Percentiles rank a stretch among this genome's conserved stretches.
Evolutionary conservation across 768 basidiomycete species (phyloP).

Genomic region (Mycena polygramma): DNA sequence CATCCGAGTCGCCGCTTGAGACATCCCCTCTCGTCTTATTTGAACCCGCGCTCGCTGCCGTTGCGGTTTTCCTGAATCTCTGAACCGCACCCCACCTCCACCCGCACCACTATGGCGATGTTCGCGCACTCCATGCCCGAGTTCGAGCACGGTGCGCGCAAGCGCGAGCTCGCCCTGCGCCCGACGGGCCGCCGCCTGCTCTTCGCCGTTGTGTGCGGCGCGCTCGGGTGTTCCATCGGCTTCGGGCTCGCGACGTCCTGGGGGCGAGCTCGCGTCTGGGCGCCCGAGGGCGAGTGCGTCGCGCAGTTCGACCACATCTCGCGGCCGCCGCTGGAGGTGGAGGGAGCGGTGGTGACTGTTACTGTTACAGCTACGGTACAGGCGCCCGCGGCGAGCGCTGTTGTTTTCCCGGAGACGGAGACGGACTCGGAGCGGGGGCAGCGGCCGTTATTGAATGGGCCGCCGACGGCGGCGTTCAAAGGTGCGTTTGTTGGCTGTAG

Average conservation of each 20-base stretch:
- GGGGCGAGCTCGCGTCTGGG: not conserved
- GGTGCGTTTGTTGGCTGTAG: conserved; percentile 39
- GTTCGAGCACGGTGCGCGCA: conserved; percentile 11
- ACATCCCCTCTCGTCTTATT: too few relatives aligned
- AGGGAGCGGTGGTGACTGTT: conserved; percentile 26
- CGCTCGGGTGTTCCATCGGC: conserved; percentile 31
- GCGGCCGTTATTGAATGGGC: conserved; percentile 42
- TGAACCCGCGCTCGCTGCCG: too few relatives aligned
- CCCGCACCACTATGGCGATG: not conserved
- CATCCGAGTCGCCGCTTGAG: too few relatives aligned
- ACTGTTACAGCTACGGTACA: not conserved
- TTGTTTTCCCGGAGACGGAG: too few relatives aligned
- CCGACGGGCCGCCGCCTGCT: conserved; percentile 25
- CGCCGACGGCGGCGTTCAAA: conserved; percentile 57
- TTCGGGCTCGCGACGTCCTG: conserved; percentile 28
- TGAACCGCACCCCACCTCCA: too few relatives aligned
- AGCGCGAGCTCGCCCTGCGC: conserved; percentile 18
- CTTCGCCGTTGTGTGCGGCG: conserved; percentile 11
- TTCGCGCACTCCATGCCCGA: conserved; percentile 20
- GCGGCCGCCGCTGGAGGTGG: conserved; percentile 20
- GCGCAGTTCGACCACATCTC: conserved; percentile 29
- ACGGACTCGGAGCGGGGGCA: not conserved
- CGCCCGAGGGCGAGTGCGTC: conserved; percentile 9
- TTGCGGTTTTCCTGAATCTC: too few relatives aligned
- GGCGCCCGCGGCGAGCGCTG: conserved; percentile 7